phyloP scores from a whole-genome alignment of 1,284 basidiomycete species.

The Pseudozyma hubeiensis region DNA sequence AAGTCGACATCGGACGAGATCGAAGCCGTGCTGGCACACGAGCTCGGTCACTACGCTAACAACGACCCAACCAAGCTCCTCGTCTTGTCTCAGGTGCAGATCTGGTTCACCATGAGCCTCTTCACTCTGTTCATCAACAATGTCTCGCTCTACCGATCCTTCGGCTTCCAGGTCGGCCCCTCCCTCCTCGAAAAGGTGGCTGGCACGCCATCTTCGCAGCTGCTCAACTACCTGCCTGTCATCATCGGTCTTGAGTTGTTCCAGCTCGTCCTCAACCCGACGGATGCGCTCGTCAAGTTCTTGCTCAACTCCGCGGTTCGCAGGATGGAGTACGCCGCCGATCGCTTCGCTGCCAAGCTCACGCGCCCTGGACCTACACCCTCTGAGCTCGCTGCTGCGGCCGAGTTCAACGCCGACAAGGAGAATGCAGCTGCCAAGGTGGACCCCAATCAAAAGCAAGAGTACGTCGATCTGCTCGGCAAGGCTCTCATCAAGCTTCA shows the following conservation, averaged over 20 bases:
- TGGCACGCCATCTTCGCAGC: conserved; percentile 21
- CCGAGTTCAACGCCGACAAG: conserved; percentile 35
- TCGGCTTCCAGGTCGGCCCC: conserved; percentile 76
- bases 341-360: conserved; percentile 57
- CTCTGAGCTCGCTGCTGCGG: conserved; percentile 45
- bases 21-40: conserved; percentile 75
- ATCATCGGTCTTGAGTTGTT: conserved; percentile 66
- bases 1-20: conserved; percentile 79
- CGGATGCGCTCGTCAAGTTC: conserved; percentile 64
- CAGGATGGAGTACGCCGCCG: conserved; percentile 65
- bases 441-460: conserved; percentile 46
- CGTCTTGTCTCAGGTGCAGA: conserved; percentile 84
- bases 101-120: conserved; percentile 84
- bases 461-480: conserved; percentile 60
- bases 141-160: conserved; percentile 79
- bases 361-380: conserved; percentile 48
- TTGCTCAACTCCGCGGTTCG: conserved; percentile 59
- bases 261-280: conserved; percentile 64
- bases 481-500: conserved; percentile 66
- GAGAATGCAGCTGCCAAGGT: conserved; percentile 24
- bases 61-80: conserved; percentile 90
- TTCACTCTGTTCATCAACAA: conserved; percentile 94
- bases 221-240: conserved; percentile 59
- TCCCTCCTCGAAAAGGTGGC: conserved; percentile 39
- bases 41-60: conserved; percentile 76